Evolutionary conservation across 345 rosid species (phyloP).

Genomic region (Eucalyptus sp.): DNA sequence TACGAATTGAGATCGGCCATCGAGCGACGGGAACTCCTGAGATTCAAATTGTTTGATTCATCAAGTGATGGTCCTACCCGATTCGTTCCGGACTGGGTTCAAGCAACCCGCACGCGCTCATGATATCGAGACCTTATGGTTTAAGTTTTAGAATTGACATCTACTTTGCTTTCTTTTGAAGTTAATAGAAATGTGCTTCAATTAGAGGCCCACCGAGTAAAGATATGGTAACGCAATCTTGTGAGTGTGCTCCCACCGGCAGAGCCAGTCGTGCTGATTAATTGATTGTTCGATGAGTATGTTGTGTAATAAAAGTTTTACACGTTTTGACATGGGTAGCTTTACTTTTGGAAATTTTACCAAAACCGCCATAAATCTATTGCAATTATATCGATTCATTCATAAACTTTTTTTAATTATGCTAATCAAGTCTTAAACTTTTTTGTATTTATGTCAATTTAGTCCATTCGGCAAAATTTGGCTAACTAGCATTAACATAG

Average conservation of each 20-base stretch:
- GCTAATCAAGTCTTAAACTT: neutral
- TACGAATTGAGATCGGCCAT: neutral
- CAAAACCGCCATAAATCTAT: neutral
- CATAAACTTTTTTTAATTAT: no score
- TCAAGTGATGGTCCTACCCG: neutral
- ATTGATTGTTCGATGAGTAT: neutral
- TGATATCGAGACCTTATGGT: neutral
- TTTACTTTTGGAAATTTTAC: neutral
- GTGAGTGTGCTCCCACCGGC: neutral
- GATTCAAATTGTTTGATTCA: neutral
- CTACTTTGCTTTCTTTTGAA: neutral
- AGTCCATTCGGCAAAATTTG: rapidly evolving
- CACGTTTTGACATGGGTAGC: neutral
- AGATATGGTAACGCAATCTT: neutral
- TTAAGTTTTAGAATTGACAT: neutral
- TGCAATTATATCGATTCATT: rapidly evolving
- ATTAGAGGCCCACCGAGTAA: neutral
- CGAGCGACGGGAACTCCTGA: neutral
- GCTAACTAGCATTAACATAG: rapidly evolving
- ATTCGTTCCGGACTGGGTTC: neutral
- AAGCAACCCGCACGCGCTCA: neutral
- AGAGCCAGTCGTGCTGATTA: neutral
- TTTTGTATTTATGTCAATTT: no score
- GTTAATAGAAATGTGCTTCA: neutral
- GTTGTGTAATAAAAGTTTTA: neutral